Base-by-base conservation (phyloP, 306 rosid genomes). In the Gastrolobium villosum region DNA sequence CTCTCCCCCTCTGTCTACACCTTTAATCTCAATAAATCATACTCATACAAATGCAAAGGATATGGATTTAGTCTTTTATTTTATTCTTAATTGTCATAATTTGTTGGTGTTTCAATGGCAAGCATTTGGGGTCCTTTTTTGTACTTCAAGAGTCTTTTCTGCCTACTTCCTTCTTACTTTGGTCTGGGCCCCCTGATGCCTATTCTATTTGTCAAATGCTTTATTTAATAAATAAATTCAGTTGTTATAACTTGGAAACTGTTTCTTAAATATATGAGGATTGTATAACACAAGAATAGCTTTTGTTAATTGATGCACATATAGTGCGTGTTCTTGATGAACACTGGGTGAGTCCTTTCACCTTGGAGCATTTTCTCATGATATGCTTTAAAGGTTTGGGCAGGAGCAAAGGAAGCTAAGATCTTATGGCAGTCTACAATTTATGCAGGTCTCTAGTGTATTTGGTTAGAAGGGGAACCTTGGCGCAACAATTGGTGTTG, bases 41-140 rank as follows among this genome's bases (percentile, higher is more conserved):
- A 4, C 15, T 9, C 14, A 40, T 30, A 49, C 70, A 54, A 69
- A 70, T 76, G 64, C 63, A 20, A 59, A 72, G 13, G 11, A 32
- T 26, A 49, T 4, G 65, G 30, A 30, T 43, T 8, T 34, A 9
- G 8, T 14, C 37, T 20, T 37, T 4, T 44, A 10, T 14, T 11
- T 70, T 26, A 40, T 34, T 28, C 50, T 54, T 61, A 36, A 3
- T 39, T 66, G 40, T 70, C 20, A 45, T 8, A 6, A 1, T 57
- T 26, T 46, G 3, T 15, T n/a, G 1, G 34, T 10, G 31, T 36
- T 53, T 61, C 66, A 61, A 61, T 11, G 32, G 32, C 35, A 7
- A 54, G 1, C 70, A n/a, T 64, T 1, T n/a, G 30, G 50, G 14
- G 26, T 14, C 34, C 41, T 65, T n/a, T 65, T 8, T 45, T 45